Conservation (phyloP, 1,284 basidiomycete genomes). For the Veloporphyrellus conicus region DNA sequence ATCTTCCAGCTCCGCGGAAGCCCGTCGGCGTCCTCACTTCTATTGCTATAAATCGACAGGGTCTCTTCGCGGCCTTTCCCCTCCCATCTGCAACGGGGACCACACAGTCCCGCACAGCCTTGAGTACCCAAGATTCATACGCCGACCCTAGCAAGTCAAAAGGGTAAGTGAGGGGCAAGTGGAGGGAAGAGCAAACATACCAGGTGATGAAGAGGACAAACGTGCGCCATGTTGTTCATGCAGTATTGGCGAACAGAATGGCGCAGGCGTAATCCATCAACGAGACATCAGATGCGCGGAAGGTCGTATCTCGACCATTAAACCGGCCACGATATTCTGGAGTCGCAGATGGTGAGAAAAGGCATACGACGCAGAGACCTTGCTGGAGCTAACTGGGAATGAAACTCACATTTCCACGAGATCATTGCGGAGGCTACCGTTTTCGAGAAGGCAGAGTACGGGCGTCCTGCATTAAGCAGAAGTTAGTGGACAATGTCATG, state of each 20-base stretch:
- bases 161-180: background rate
- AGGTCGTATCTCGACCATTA: too few relatives aligned
- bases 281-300: too few relatives aligned
- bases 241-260: too few relatives aligned
- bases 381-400: slow-evolving; percentile 69
- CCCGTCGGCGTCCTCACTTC: slow-evolving; percentile 44
- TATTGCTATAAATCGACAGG: slow-evolving; percentile 45
- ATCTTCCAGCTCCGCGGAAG: slow-evolving; percentile 76
- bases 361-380: slow-evolving; percentile 61
- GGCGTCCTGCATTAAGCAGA: slow-evolving; percentile 76
- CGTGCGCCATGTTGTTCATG: slow-evolving; percentile 44
- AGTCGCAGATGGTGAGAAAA: slow-evolving; percentile 60
- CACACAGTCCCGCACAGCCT: slow-evolving; percentile 73
- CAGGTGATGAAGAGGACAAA: slow-evolving; percentile 62
- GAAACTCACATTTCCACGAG: slow-evolving; percentile 76
- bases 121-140: slow-evolving; percentile 73
- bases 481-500: slow-evolving; percentile 75
- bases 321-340: too few relatives aligned
- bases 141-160: slow-evolving; percentile 46
- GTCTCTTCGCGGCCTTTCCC: slow-evolving; percentile 67
- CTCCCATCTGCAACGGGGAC: slow-evolving; percentile 76
- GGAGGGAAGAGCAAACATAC: slow-evolving; percentile 32
- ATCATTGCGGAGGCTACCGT: slow-evolving; percentile 54
- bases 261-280: too few relatives aligned
- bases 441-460: slow-evolving; percentile 62